Evolutionary conservation across 1,284 basidiomycete genomes (phyloP), one percentile per base, ranked within the genome.

Genomic region (Dichomitus squalens): DNA sequence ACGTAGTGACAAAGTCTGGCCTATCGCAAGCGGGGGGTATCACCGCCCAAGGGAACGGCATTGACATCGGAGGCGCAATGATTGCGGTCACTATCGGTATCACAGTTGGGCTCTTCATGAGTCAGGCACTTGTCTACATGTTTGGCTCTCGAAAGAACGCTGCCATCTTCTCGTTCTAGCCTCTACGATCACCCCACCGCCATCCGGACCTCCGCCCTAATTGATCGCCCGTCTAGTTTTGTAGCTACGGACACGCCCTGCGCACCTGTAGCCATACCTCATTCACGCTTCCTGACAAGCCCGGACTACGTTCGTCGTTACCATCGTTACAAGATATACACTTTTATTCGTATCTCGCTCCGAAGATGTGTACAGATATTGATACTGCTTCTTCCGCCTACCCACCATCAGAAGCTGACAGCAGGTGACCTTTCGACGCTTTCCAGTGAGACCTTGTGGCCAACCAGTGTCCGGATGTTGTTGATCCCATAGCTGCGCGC

Each of bases 381-480:
- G 31, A 20, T 38, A 52, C 57, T 57, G 46, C 58, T 48, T n/a
- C 49, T 52, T 59, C n/a, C 41, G 14, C 23, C 49, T 31, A 41
- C 36, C 23, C 50, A 57, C 46, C 4, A 57, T 73, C 79, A 92
- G 77, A 97, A 92, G 75, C 93, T 86, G 16, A 97, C 95, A 14
- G 95, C 95, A 0, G 94, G 86, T 29, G 92, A 88, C 70, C 88
- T 91, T 76, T 95, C 95, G 64, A 97, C 90, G 60, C 82, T 85
- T 61, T 94, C 94, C 67, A 96, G 84, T 51, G 93, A 89, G 20
- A 95, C 94, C 78, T 98, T 99, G 81, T 99, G 97, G 12, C 97
- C 97, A 50, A 99, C 93, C 44, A 99, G 80, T 35, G 96, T 95
- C 61, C 97, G 83, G 68, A 99, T 99, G 73, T 99, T 98, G 73